Evolutionary conservation across 257 asterid species (phyloP), one percentile per base, ranked within the genome.

Genomic region (Solanum virginianum): DNA sequence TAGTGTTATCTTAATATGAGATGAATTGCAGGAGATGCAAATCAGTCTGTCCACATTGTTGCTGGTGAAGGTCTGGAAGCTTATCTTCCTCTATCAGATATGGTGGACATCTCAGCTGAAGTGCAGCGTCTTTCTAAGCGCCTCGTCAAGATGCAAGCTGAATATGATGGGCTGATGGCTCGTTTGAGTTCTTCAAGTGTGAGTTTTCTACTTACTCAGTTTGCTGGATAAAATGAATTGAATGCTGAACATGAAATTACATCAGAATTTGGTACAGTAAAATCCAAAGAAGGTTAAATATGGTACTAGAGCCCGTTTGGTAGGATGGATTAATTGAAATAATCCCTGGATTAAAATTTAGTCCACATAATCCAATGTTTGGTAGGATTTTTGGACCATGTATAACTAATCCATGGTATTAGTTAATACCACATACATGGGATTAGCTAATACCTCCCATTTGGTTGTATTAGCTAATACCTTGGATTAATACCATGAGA

Each of bases 1-100:
- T n/a, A 24, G 80, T 81, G 47, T 80, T 81, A 86, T 26, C 74
- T 68, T 85, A 80, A 89, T 62, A 59, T 72, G 81, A 81, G 85
- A 88, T 66, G 89, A 85, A 88, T 66, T 89, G 32, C 95, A 95
- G 98, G 95, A 81, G 93, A 94, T 69, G 99, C 96, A 60, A 90
- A 91, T 88, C 93, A 89, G 86, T 96, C 97, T 36, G 93, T 95
- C 86, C 99, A 96, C 89, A 91, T 95, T 24, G 95, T 96, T 86
- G 99, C 95, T 9, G 87, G 98, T 86, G 99, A 96, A 88, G 98
- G 98, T 77, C 89, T 96, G 86, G 99, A 95, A 90, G 98, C 98
- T 47, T 95, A 96, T 88, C 98, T 96, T 88, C 99, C 99, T 22
- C 98, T 96, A 57, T 93, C 98, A 62, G 97, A 92, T 88, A 94